phyloP scores from a whole-genome alignment of 192 early-diverging fungal genomes.

The Backusella tarrabulga region DNA sequence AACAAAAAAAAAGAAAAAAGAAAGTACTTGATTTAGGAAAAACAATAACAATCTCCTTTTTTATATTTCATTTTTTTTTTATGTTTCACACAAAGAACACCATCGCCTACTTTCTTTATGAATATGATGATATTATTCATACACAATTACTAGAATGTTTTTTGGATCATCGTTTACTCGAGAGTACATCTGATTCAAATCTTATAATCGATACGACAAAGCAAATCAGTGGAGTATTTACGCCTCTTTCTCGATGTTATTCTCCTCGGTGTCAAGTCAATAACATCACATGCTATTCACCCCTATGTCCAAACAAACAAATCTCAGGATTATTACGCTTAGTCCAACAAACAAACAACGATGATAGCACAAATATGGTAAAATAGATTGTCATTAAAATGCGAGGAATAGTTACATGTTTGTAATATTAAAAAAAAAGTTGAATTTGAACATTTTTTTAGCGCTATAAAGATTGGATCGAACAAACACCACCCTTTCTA shows the following conservation, averaged over 20 bases:
- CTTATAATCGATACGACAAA: not conserved
- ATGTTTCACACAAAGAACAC: not conserved
- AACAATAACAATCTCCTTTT: slow-evolving; percentile 5
- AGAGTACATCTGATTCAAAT: not conserved
- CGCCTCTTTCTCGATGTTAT: slow-evolving; percentile 16
- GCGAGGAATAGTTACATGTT: not conserved
- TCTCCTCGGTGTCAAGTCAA: slow-evolving; percentile 16
- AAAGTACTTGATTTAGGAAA: slow-evolving; percentile 1
- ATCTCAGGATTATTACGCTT: not conserved
- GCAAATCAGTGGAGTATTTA: slow-evolving; percentile 3
- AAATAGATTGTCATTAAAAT: not conserved
- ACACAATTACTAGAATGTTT: slow-evolving; percentile 1
- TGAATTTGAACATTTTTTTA: not conserved
- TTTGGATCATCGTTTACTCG: not conserved
- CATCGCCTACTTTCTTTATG: slow-evolving; percentile 1
- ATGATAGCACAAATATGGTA: not conserved
- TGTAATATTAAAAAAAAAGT: not conserved
- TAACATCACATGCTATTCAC: slow-evolving; percentile 5
- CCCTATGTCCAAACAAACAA: slow-evolving; percentile 11
- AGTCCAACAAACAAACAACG: not conserved
- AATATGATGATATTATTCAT: not conserved
- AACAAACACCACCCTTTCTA: slow-evolving; percentile 1
- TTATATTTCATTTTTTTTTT: not conserved
- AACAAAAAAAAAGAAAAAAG: not conserved
- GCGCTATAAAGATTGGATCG: not conserved